phyloP scores from a whole-genome alignment of 202 grass and related monocot species.

The Hordeum pubiflorum region DNA sequence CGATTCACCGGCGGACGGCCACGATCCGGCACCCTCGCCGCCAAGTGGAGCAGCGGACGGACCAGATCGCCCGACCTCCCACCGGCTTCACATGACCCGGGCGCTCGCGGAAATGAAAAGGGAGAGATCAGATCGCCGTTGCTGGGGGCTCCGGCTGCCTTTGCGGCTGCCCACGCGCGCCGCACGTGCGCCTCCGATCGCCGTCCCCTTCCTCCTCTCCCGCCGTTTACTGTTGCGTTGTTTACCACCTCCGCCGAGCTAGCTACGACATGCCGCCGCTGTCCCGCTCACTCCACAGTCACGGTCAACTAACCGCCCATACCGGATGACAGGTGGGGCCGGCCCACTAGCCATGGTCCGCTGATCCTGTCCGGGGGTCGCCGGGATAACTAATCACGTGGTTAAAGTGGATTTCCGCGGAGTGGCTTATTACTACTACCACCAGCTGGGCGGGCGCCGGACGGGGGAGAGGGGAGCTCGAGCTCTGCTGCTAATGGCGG shows the following conservation, averaged over 20 bases:
- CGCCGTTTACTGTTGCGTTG: not conserved
- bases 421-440: slow-evolving; percentile 10
- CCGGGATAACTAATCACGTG: slow-evolving; percentile 10
- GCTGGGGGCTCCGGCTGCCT: not conserved
- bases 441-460: not conserved
- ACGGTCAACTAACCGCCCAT: too few species aligned
- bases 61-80: not conserved
- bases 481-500: slow-evolving; percentile 46
- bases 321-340: not conserved
- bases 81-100: slow-evolving; percentile 12
- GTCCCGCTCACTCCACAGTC: not conserved
- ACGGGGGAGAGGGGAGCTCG: not conserved
- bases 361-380: not conserved
- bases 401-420: slow-evolving; percentile 21
- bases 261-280: not conserved
- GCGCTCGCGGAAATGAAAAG: not conserved
- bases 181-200: slow-evolving; percentile 43
- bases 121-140: slow-evolving; percentile 4
- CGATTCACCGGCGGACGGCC: slow-evolving; percentile 3
- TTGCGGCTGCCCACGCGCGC: slow-evolving; percentile 25
- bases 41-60: slow-evolving; percentile 6
- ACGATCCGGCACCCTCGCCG: slow-evolving; percentile 4
- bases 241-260: not conserved
- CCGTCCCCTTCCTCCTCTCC: not conserved
- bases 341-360: not conserved